These are phyloP conservation scores for Didymella glomerata DNA, from an alignment of 2,329 filamentous ascomycete species.

Conservation along the genomic window DNA sequence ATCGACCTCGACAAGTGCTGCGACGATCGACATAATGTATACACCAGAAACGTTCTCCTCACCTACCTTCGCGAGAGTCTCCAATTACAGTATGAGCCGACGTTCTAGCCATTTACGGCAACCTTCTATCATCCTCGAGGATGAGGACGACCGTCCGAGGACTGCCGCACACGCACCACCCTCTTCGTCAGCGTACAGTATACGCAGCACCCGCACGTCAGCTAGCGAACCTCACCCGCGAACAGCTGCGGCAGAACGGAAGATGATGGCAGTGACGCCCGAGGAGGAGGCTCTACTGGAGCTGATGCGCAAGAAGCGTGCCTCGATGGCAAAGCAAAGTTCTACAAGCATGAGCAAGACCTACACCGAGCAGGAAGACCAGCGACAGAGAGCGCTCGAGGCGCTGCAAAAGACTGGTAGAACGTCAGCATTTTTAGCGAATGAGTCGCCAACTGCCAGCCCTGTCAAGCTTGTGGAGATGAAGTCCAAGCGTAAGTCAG, in stretches of 20 bases:
- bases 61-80: conserved; percentile 30
- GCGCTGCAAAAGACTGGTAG: conserved; percentile 24
- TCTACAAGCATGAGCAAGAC: conserved; percentile 32
- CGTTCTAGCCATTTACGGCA: conserved; percentile 47
- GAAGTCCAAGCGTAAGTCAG: conserved; percentile 27
- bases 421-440: conserved; percentile 39
- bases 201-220: conserved; percentile 44
- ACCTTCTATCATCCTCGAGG: conserved; percentile 51
- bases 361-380: conserved; percentile 47
- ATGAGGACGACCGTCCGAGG: conserved; percentile 42
- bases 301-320: conserved; percentile 60
- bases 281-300: conserved; percentile 61
- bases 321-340: conserved; percentile 54
- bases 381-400: conserved; percentile 31
- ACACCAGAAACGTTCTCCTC: conserved; percentile 42
- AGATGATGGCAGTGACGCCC: conserved; percentile 58
- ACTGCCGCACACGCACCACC: conserved; percentile 36
- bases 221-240: conserved; percentile 46
- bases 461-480: conserved; percentile 33
- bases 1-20: conserved; percentile 47
- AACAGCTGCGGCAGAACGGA: conserved; percentile 41
- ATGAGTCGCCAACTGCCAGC: conserved; percentile 35
- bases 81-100: conserved; percentile 33
- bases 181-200: conserved; percentile 39
- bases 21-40: conserved; percentile 53